Conservation (phyloP, 2,329 filamentous ascomycete species). For the Aspergillus proliferans region DNA sequence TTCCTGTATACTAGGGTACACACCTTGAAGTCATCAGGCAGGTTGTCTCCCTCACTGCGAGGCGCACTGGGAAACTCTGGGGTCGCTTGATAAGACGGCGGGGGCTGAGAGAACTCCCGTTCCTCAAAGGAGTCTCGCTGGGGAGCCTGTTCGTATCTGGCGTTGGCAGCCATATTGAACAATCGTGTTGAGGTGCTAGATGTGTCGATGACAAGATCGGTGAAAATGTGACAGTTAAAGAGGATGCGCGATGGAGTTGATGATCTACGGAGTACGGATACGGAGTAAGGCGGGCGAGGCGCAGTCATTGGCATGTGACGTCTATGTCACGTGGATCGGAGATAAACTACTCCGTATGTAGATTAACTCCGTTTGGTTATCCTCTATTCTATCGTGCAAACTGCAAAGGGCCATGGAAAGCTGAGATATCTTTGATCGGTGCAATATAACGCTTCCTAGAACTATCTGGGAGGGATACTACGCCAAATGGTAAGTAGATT, state of each 20-base stretch:
- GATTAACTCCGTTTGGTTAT: neutral
- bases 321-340: neutral
- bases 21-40: constrained; percentile 97
- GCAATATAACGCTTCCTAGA: no score
- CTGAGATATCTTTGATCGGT: no score
- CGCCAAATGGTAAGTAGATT: no score
- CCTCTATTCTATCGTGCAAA: no score
- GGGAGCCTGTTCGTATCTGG: constrained; percentile 77
- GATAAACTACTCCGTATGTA: neutral
- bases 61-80: constrained; percentile 55
- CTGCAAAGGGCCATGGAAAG: no score
- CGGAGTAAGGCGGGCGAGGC: neutral
- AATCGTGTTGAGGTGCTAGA: no score
- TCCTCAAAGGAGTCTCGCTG: constrained; percentile 82
- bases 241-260: neutral
- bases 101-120: constrained; percentile 62
- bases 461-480: no score
- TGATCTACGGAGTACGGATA: neutral
- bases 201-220: no score
- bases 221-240: neutral
- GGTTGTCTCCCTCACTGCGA: constrained; percentile 77
- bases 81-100: constrained; percentile 70
- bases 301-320: neutral
- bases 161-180: constrained; percentile 59
- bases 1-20: neutral